Conservation (phyloP, 176 grass and related monocot species). For the Avena sativa region DNA sequence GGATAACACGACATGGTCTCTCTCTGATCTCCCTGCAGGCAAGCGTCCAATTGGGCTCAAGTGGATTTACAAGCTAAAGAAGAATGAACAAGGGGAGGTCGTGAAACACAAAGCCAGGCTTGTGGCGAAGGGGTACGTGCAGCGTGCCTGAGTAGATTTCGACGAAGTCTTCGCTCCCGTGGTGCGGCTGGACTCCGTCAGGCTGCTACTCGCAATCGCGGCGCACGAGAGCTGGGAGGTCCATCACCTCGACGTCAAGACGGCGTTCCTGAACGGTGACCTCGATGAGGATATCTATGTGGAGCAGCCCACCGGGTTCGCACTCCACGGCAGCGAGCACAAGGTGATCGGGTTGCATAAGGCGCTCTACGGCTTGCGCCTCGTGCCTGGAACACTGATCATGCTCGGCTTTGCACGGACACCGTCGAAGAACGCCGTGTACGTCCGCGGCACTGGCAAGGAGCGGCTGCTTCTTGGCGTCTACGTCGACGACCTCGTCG, state of each 20-base stretch:
- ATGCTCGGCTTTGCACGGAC: background rate
- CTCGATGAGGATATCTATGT: background rate
- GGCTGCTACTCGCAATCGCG: no score
- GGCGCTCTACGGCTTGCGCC: background rate
- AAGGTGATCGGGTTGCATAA: background rate
- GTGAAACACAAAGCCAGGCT: no score
- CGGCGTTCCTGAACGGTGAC: background rate
- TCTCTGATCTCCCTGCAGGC: no score
- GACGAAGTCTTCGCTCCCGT: background rate
- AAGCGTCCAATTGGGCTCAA: no score
- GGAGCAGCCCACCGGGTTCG: background rate
- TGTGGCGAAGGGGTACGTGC: no score
- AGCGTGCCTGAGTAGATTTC: background rate
- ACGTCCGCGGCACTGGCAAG: background rate
- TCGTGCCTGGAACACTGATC: background rate
- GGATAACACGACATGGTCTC: no score
- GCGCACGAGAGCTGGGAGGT: no score
- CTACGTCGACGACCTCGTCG: background rate
- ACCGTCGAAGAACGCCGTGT: background rate
- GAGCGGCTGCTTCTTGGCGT: background rate
- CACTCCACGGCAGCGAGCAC: background rate
- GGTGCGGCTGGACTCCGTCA: background rate
- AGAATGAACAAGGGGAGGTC: no score
- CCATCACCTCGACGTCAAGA: background rate
- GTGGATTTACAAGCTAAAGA: no score